Base-by-base conservation (phyloP, 257 asterid genomes). In the Buddleja alternifolia region DNA sequence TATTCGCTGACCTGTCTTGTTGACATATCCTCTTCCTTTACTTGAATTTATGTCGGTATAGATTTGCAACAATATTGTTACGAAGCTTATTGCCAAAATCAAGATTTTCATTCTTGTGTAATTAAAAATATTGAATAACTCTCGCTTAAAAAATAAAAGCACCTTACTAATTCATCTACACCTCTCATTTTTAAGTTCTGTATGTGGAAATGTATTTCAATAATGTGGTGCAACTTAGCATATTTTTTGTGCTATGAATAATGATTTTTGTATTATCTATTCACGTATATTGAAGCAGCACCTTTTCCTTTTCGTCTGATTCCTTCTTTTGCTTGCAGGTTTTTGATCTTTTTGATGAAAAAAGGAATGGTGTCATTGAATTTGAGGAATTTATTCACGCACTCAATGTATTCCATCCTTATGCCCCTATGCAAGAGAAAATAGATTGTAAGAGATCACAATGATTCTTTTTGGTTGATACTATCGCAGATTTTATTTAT, bases 341-440 rank as follows among this genome's bases (percentile, higher is more conserved):
- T 67, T 89, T 89, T 83, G 86, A 87, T 80, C 69, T 85, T 51
- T 89, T 90, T 59, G 96, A 90, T 74, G 94, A 86, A 75, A 90
- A 88, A 79, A 70, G 70, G 83, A 86, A 88, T 76, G 96, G 95
- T 4, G 94, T 88, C 14, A 83, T 90, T 72, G 96, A 90, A 41
- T 90, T 88, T 73, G 96, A 86, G 61, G 97, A 90, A 71, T 90
- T 90, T 60, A 41, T 90, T 67, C 94, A 88, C 32, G 80, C 94
- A 29, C 87, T 88, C 53, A 81, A 85, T 57, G 80, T 90, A 7
- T 90, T 90, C 80, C 97, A 90, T 83, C 97, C 95, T 63, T 32
- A 12, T 70, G 82, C 90, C 48, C 92, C 95, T 17, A 11, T 73
- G 63, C 94, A 88, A 58, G 87, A 86, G 39, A 90, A 90, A 75